A percentile compares a stretch with the other conserved stretches of the same genome.
These are phyloP conservation scores for Croton setiger DNA, from an alignment of 441 rosid species.

Conservation along the genomic window DNA sequence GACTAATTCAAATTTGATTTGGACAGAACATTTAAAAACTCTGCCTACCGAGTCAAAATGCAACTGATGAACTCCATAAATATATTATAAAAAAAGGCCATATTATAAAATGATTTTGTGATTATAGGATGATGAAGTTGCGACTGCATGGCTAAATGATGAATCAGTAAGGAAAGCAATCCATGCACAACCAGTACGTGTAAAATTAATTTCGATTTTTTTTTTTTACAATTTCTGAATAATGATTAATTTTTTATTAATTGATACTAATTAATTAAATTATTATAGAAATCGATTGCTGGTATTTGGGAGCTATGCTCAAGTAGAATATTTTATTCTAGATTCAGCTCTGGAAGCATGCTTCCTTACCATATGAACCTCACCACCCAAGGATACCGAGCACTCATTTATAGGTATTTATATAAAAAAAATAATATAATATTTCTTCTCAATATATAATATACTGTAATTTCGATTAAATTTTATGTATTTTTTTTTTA, in stretches of 20 bases:
- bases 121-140: slow-evolving; percentile 45
- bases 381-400: slow-evolving; percentile 44
- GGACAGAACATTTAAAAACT: too few species aligned
- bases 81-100: too few species aligned
- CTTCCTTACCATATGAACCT: slow-evolving; percentile 43
- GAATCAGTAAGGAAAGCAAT: slow-evolving; percentile 46
- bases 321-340: slow-evolving; percentile 16
- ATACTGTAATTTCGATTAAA: too few species aligned
- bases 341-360: slow-evolving; percentile 42
- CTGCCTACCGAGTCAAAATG: too few species aligned
- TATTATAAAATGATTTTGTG: too few species aligned
- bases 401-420: slow-evolving; percentile 51
- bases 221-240: background rate
- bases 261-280: background rate
- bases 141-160: slow-evolving; percentile 50
- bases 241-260: background rate
- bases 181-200: slow-evolving; percentile 43
- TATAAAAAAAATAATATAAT: background rate
- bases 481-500: too few species aligned
- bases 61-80: too few species aligned
- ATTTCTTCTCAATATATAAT: too few species aligned
- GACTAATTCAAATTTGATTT: too few species aligned
- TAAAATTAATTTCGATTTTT: background rate
- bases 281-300: slow-evolving; percentile 24
- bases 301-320: slow-evolving; percentile 57